Evolutionary conservation across 257 asterid species (phyloP).

Genomic region (Eucommia ulmoides): DNA sequence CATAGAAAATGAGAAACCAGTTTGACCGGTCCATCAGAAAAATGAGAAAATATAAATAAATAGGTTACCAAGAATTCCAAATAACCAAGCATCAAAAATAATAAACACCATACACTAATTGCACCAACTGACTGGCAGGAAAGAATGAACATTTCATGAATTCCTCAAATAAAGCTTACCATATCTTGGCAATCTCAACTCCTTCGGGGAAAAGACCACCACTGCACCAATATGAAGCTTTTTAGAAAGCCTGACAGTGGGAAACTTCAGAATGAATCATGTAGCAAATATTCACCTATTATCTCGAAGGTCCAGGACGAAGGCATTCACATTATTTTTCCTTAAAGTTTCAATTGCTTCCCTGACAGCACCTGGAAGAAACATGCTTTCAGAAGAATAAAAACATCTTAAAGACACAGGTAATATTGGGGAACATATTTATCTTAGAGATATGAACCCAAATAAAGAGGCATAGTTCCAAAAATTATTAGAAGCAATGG

Average conservation of each 20-base stretch:
- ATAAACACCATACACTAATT: background rate
- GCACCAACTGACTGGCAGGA: constrained; percentile 1
- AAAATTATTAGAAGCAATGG: background rate
- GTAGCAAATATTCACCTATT: constrained; percentile 51
- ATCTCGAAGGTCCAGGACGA: constrained; percentile 87
- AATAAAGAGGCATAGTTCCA: background rate
- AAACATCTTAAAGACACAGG: background rate
- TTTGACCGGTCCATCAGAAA: background rate
- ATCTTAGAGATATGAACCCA: no score
- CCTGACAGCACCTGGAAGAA: constrained; percentile 62
- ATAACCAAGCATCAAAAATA: background rate
- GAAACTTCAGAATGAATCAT: constrained; percentile 7
- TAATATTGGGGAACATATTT: background rate
- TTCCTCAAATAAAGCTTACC: constrained; percentile 41
- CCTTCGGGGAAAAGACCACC: constrained; percentile 99
- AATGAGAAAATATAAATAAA: no score
- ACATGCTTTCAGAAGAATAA: no score
- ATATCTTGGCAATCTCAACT: constrained; percentile 94
- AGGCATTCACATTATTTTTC: constrained; percentile 69
- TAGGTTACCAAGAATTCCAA: background rate
- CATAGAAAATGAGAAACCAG: background rate
- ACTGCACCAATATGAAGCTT: constrained; percentile 37
- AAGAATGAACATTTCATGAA: background rate
- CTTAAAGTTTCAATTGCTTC: constrained; percentile 83
- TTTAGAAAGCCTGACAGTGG: constrained; percentile 15